Evolutionary conservation across 495 filamentous ascomycete genomes (phyloP).

Genomic region (Neurospora intermedia): DNA sequence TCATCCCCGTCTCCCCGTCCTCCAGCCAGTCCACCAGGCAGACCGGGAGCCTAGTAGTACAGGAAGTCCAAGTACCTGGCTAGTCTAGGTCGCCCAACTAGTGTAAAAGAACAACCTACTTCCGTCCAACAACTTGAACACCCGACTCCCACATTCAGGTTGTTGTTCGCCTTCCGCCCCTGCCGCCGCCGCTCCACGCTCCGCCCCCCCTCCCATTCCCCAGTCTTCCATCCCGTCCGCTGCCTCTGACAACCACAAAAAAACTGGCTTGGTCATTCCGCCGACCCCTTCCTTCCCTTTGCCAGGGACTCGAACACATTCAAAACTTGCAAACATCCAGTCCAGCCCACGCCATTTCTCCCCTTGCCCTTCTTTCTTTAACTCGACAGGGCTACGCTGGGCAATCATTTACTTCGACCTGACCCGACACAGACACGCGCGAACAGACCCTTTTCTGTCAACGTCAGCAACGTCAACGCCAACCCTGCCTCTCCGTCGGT

Average conservation of each 20-base stretch:
- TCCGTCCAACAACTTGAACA: too few relatives aligned
- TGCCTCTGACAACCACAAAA: not conserved
- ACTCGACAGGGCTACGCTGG: not conserved
- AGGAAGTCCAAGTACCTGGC: too few relatives aligned
- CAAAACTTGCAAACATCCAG: not conserved
- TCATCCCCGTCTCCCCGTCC: not conserved
- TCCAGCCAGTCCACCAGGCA: not conserved
- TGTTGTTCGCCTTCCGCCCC: not conserved
- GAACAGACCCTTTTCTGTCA: not conserved
- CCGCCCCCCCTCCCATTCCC: not conserved
- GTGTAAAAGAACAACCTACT: not conserved
- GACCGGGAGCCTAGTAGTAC: too few relatives aligned
- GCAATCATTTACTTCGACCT: not conserved
- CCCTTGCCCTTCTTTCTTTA: not conserved
- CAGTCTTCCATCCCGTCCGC: not conserved
- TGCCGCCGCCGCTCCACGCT: not conserved
- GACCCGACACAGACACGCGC: not conserved
- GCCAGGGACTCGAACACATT: not conserved
- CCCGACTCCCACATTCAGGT: too few relatives aligned
- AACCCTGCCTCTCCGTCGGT: not conserved
- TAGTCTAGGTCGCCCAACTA: not conserved
- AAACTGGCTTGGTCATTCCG: not conserved
- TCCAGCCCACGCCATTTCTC: not conserved
- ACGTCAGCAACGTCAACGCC: not conserved
- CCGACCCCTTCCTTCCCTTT: not conserved